These are phyloP conservation scores for Penicillium canescens DNA, from an alignment of 495 filamentous ascomycete genomes.

Conservation along the genomic window DNA sequence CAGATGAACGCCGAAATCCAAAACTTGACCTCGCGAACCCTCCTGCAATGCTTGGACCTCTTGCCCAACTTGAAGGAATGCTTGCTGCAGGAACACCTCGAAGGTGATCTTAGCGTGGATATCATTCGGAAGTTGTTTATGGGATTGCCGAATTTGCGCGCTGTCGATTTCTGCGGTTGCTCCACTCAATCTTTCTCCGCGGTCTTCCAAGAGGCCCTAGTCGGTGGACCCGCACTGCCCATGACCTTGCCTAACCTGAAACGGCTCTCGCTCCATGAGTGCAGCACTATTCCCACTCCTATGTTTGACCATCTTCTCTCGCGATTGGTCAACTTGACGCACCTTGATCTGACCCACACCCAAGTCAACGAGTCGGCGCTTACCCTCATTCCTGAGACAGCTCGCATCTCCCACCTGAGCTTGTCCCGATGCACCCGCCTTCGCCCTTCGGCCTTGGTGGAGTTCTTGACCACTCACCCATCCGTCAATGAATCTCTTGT, in stretches of 20 bases:
- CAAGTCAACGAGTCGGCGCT: constrained; percentile 75
- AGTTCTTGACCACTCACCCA: constrained; percentile 73
- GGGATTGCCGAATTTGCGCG: constrained; percentile 64
- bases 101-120: constrained; percentile 69
- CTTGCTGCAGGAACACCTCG: constrained; percentile 78
- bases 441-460: constrained; percentile 63
- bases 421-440: constrained; percentile 74
- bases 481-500: constrained; percentile 64
- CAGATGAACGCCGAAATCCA: constrained; percentile 78
- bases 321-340: constrained; percentile 67
- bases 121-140: constrained; percentile 73
- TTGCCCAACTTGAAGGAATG: constrained; percentile 80
- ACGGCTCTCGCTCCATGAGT: constrained; percentile 79
- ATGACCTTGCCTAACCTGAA: constrained; percentile 56
- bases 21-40: constrained; percentile 76
- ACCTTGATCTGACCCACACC: constrained; percentile 80
- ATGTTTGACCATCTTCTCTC: constrained; percentile 73
- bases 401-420: constrained; percentile 77
- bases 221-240: constrained; percentile 41
- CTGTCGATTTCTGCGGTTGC: constrained; percentile 79
- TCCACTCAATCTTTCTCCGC: constrained; percentile 69
- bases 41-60: constrained; percentile 73
- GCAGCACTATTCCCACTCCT: constrained; percentile 67
- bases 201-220: constrained; percentile 53
- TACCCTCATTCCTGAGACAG: constrained; percentile 67